Base-by-base conservation (phyloP, 176 grass and related monocot genomes). In the Microstegium vimineum region DNA sequence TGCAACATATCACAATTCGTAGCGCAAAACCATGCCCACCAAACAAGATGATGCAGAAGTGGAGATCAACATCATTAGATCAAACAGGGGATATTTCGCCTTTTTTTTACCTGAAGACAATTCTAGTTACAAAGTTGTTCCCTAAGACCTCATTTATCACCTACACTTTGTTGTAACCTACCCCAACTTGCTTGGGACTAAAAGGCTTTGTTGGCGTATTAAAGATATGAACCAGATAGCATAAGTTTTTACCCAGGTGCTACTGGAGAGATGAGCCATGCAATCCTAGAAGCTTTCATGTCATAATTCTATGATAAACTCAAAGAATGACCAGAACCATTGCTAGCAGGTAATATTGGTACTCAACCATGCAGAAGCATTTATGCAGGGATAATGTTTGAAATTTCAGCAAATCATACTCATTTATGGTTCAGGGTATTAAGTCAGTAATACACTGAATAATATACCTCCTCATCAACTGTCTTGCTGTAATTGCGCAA, bases 401-500 rank as follows among this genome's bases (percentile, higher is more conserved):
- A 77, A 66, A 15, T 47, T 40, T 36, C 45, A 86, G 66, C 17
- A 60, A 3, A 56, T 73, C 22, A 31, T 30, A 74, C 10, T 80
- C 17, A 76, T 81, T 70, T 26, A 78, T 23, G 16, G 4, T 62
- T 83, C 71, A 83, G 52, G 66, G 45, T 78, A 74, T 41, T 73
- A 60, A 76, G 49, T 54, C 20, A 81, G 33, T 36, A 63, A 40
- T 41, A 74, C 23, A 42, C 25, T 4, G 2, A 47, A 61, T 13
- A 18, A 65, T 91, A 93, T 91, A 93, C 96, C 96, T 98, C 90
- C 37, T 98, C 96, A 87, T 98, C 96, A 66, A 89, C 76, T 7
- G 84, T 88, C 87, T 91, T 98, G 30, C 90, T 85, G 66, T 93
- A 95, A 87, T 98, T 87, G 17, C 65, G 84, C 74, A 98, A 87